Conservation (phyloP, 805 yeast genomes). For the Wickerhamomyces chambardii region DNA sequence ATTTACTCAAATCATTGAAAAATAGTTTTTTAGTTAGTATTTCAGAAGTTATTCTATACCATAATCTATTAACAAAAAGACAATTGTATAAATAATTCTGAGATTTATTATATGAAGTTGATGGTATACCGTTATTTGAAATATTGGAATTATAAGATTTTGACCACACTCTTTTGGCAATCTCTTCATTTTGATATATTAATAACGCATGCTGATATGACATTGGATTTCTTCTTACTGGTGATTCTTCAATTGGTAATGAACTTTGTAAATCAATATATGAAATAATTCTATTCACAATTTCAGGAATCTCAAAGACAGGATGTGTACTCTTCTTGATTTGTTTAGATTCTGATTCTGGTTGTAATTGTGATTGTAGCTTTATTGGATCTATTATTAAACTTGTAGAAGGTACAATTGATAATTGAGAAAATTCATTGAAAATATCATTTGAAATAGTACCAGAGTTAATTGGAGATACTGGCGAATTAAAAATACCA, state of each 20-base stretch:
- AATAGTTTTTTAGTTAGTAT: conserved; percentile 46
- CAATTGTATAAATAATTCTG: conserved; percentile 43
- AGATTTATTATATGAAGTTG: conserved; percentile 1
- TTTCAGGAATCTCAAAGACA: conserved; percentile 73
- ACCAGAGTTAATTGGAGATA: too few relatives aligned
- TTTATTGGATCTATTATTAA: too few relatives aligned
- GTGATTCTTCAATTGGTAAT: conserved; percentile 55
- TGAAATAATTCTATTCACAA: conserved; percentile 48
- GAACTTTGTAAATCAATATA: conserved; percentile 48
- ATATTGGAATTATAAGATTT: conserved; percentile 12
- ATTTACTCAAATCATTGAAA: conserved; percentile 40
- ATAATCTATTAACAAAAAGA: conserved; percentile 57
- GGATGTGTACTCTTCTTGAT: conserved; percentile 3
- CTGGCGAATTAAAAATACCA: too few relatives aligned
- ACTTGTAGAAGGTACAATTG: too few relatives aligned
- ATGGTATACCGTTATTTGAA: conserved; percentile 12
- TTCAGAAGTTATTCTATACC: conserved; percentile 48
- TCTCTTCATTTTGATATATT: conserved; percentile 45
- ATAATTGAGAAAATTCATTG: background rate
- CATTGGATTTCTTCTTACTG: conserved; percentile 59
- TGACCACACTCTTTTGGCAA: conserved; percentile 37
- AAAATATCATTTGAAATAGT: too few relatives aligned
- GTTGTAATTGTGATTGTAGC: background rate
- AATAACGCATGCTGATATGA: conserved; percentile 61
- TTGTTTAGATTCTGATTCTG: background rate